Evolutionary conservation across 371 early-diverging fungal species (phyloP).

Genomic region (Rhizopus delemar): DNA sequence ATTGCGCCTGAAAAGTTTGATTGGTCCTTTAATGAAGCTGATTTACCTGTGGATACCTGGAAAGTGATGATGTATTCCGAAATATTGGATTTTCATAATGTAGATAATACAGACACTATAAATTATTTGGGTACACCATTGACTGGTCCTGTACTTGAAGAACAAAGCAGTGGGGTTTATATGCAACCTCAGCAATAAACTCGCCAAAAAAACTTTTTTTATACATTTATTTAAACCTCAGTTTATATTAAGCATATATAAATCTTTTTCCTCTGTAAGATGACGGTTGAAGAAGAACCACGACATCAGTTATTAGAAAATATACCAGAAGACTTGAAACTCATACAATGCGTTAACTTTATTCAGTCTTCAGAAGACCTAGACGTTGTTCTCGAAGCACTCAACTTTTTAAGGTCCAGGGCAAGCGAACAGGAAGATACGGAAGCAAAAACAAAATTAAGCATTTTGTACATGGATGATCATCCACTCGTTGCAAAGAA

Average conservation of each 20-base stretch:
- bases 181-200: conserved; percentile 25
- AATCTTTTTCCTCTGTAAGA: neutral
- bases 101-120: conserved; percentile 42
- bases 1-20: conserved; percentile 81
- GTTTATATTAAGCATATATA: neutral
- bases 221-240: conserved; percentile 56
- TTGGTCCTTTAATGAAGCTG: conserved; percentile 94
- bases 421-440: conserved; percentile 33
- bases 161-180: conserved; percentile 51
- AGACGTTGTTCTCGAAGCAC: conserved; percentile 18
- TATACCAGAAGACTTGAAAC: conserved; percentile 22
- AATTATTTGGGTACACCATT: conserved; percentile 43
- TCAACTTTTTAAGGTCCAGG: conserved; percentile 32
- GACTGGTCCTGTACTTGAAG: conserved; percentile 41
- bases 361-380: conserved; percentile 2
- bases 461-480: conserved; percentile 30
- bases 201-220: conserved; percentile 67
- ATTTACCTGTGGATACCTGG: conserved; percentile 84
- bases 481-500: conserved; percentile 1
- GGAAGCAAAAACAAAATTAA: conserved; percentile 48
- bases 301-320: conserved; percentile 1
- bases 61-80: conserved; percentile 78
- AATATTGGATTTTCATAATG: conserved; percentile 70
- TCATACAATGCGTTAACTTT: conserved; percentile 17
- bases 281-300: conserved; percentile 1